Percentiles rank a stretch among this genome's conserved stretches.
Conservation (phyloP, 1,284 basidiomycete species). For the Cerioporus squamosus region DNA sequence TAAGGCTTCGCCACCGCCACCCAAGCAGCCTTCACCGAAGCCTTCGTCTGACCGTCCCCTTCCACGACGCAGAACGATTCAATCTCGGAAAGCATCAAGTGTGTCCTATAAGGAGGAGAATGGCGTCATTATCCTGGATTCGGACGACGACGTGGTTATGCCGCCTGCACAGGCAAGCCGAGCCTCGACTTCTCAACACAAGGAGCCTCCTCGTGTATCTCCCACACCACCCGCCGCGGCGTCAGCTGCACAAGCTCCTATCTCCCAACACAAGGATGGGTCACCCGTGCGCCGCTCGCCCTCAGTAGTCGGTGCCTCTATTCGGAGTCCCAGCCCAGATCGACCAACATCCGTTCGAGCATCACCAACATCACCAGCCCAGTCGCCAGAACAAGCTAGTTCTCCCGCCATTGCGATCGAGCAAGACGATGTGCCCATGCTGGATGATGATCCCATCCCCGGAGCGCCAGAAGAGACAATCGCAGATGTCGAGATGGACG, state of each 20-base stretch:
- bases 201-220: not conserved
- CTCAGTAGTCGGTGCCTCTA: not conserved
- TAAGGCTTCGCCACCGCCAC: not conserved
- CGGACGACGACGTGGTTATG: constrained; percentile 6
- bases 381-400: too few species aligned
- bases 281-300: not conserved
- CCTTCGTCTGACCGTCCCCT: not conserved
- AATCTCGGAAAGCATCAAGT: not conserved
- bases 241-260: too few species aligned
- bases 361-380: not conserved
- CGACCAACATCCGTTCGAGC: not conserved
- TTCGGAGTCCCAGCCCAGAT: not conserved
- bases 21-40: not conserved
- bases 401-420: too few species aligned
- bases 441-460: too few species aligned
- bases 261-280: not conserved
- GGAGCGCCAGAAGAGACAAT: not conserved
- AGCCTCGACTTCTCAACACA: not conserved
- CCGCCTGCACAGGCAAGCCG: not conserved
- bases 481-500: too few species aligned
- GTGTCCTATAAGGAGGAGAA: constrained; percentile 3
- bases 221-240: too few species aligned
- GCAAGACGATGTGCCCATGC: too few species aligned
- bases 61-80: not conserved
- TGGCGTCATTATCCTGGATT: constrained; percentile 13